Evolutionary conservation across 495 filamentous ascomycete species (phyloP).

Genomic region (Rusavskia elegans): DNA sequence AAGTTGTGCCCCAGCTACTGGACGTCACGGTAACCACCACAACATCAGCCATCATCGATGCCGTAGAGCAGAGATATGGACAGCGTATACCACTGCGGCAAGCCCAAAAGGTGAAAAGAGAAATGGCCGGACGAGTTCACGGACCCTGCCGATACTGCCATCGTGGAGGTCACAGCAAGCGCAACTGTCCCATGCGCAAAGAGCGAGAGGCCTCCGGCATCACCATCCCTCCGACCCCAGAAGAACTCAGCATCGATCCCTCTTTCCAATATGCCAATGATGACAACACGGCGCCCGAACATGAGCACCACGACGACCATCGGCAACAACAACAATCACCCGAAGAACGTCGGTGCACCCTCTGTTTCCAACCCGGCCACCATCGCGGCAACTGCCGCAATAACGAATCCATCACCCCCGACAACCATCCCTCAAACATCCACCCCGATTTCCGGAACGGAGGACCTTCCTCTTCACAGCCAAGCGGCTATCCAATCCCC

Average conservation of each 20-base stretch:
- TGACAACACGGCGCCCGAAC: neutral
- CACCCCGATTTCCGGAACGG: neutral
- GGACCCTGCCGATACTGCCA: conserved; percentile 15
- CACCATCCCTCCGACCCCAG: conserved; percentile 8
- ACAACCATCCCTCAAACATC: neutral
- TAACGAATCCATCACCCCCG: neutral
- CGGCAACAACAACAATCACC: neutral
- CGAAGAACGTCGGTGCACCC: neutral
- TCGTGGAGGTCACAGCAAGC: conserved; percentile 9
- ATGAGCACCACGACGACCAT: neutral
- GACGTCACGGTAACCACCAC: conserved; percentile 10
- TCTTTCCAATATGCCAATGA: neutral
- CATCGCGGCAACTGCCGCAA: neutral
- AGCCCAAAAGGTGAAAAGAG: conserved; percentile 14
- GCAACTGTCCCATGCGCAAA: conserved; percentile 9
- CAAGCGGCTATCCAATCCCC: neutral
- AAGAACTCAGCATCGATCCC: neutral
- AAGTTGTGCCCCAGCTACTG: conserved; percentile 13
- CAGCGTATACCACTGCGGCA: conserved; percentile 13
- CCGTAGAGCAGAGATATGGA: conserved; percentile 12
- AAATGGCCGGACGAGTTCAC: conserved; percentile 8
- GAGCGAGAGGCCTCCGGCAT: conserved; percentile 3
- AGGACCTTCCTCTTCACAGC: neutral
- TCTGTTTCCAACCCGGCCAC: conserved; percentile 3
- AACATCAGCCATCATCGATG: conserved; percentile 10